These are phyloP conservation scores for Novymonas esmeraldas DNA, from an alignment of 208 protist genomes.

Conservation along the genomic window DNA sequence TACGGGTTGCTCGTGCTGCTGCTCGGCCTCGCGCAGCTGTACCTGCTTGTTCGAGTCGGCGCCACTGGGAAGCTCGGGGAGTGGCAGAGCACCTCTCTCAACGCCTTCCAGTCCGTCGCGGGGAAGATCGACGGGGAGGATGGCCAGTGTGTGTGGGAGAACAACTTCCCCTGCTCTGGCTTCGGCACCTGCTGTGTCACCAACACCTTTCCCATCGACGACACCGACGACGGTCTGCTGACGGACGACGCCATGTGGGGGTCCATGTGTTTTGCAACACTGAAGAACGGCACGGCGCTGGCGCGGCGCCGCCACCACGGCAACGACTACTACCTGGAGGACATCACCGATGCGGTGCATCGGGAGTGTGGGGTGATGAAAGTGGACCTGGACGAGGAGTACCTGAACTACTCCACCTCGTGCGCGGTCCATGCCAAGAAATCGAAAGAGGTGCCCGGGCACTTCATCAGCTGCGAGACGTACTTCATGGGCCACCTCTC, in stretches of 20 bases:
- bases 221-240: not conserved
- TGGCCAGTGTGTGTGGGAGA: slow-evolving; percentile 30
- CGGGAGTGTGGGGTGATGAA: slow-evolving; percentile 14
- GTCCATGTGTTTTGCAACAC: slow-evolving; percentile 31
- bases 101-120: not conserved
- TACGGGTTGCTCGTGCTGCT: not conserved
- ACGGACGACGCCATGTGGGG: slow-evolving; percentile 6
- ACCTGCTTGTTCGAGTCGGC: not conserved
- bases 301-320: not conserved
- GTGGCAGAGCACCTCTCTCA: not conserved
- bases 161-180: slow-evolving; percentile 36
- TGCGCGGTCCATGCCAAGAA: not conserved
- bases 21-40: not conserved
- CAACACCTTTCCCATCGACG: slow-evolving; percentile 29
- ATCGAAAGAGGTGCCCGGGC: not conserved
- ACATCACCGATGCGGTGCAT: slow-evolving; percentile 2
- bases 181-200: slow-evolving; percentile 43
- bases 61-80: not conserved
- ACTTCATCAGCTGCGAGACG: slow-evolving; percentile 13
- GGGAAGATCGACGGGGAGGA: not conserved
- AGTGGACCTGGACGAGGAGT: not conserved
- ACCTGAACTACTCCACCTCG: not conserved
- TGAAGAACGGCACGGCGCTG: slow-evolving; percentile 16
- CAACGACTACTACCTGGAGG: not conserved
- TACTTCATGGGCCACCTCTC: slow-evolving; percentile 32